These are phyloP conservation scores for Hepatocystis sp. DNA, from an alignment of 169 alveolate genomes.

Conservation along the genomic window DNA sequence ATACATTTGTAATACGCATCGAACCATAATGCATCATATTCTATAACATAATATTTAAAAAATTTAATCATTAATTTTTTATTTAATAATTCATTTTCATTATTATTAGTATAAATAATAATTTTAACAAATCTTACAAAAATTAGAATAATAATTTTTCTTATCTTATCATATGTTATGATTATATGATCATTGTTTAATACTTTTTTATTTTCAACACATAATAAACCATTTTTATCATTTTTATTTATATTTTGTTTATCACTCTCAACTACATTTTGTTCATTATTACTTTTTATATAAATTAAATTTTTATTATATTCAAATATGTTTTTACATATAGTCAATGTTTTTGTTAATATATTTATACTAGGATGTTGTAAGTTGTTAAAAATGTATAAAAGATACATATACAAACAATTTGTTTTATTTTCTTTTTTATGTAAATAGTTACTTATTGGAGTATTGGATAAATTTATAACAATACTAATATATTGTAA, in stretches of 20 bases:
- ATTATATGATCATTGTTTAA: not conserved
- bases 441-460: constrained; percentile 45
- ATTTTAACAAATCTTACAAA: constrained; percentile 28
- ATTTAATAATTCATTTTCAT: not conserved
- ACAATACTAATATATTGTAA: constrained; percentile 25
- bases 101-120: constrained; percentile 5
- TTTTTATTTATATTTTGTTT: constrained; percentile 13
- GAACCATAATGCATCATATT: constrained; percentile 57
- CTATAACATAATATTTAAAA: constrained; percentile 1
- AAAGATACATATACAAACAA: constrained; percentile 26
- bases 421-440: constrained; percentile 41
- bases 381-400: constrained; percentile 33
- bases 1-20: constrained; percentile 7
- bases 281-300: constrained; percentile 15
- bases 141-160: constrained; percentile 19
- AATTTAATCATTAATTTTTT: constrained; percentile 35
- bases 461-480: constrained; percentile 19
- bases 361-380: constrained; percentile 49
- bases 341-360: constrained; percentile 18
- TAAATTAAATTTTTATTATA: constrained; percentile 31
- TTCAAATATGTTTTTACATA: constrained; percentile 70
- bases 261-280: not conserved
- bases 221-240: constrained; percentile 22
- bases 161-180: constrained; percentile 12
- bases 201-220: constrained; percentile 8